phyloP scores from a whole-genome alignment of 2,329 filamentous ascomycete species.

The Juglanconis sp. region DNA sequence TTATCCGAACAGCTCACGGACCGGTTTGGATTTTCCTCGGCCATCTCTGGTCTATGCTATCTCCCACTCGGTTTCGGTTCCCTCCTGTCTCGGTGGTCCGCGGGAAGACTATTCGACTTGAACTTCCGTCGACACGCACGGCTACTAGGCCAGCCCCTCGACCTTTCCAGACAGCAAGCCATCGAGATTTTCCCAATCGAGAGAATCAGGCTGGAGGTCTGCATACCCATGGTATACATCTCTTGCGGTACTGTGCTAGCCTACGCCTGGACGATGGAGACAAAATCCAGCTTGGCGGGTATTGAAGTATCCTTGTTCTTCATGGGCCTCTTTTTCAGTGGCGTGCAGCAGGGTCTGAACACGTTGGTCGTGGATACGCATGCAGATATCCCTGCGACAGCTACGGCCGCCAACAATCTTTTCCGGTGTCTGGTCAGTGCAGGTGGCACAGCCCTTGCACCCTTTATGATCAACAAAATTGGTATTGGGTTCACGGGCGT shows the following conservation, averaged over 20 bases:
- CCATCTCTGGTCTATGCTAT: constrained; percentile 21
- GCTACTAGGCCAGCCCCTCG: constrained; percentile 17
- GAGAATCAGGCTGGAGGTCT: constrained; percentile 21
- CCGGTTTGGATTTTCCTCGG: constrained; percentile 20
- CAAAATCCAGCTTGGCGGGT: constrained; percentile 21
- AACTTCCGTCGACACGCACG: constrained; percentile 20
- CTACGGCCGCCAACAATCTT: constrained; percentile 24
- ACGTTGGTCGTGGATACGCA: constrained; percentile 22
- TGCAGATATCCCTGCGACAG: constrained; percentile 20
- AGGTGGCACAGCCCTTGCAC: constrained; percentile 24
- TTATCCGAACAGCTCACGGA: constrained; percentile 21
- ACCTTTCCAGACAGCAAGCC: constrained; percentile 19
- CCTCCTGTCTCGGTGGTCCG: constrained; percentile 19
- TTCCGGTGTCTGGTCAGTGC: constrained; percentile 25
- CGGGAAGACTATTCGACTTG: constrained; percentile 20
- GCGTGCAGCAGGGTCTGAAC: constrained; percentile 22
- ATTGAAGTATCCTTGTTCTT: constrained; percentile 24
- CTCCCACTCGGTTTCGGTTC: constrained; percentile 20
- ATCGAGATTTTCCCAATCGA: constrained; percentile 22
- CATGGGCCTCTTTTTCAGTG: constrained; percentile 21
- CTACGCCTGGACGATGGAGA: constrained; percentile 26
- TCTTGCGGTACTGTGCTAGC: constrained; percentile 19
- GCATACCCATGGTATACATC: constrained; percentile 20
- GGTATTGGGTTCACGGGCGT: constrained; percentile 24
- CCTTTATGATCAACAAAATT: constrained; percentile 24